Evolutionary conservation across 352 stramenopile genomes (phyloP).

Genomic region (Phytopythium chamaehyphon): DNA sequence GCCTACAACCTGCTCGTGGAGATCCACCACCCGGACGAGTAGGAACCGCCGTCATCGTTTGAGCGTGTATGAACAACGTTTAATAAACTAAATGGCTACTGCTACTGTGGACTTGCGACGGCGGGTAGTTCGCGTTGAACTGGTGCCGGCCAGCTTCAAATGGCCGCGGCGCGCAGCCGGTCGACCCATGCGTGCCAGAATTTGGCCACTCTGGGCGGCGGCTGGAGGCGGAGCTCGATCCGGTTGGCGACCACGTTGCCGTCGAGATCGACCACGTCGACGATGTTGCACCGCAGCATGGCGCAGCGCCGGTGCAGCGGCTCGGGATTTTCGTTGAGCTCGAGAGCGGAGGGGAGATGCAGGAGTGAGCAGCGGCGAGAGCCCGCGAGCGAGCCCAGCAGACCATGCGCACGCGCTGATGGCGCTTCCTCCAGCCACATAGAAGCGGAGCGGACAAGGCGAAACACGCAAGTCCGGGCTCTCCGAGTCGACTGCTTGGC

Average conservation of each 20-base stretch:
- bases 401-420: too few relatives aligned
- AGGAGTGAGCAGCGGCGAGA: too few relatives aligned
- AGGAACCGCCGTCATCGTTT: background rate
- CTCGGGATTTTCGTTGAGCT: too few relatives aligned
- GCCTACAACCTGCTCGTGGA: constrained; percentile 47
- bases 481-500: too few relatives aligned
- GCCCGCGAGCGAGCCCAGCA: too few relatives aligned
- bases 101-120: too few relatives aligned
- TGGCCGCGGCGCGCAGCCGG: background rate
- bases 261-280: constrained; percentile 17
- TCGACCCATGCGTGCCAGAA: constrained; percentile 5
- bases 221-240: constrained; percentile 13
- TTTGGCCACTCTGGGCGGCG: constrained; percentile 7
- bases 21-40: constrained; percentile 39
- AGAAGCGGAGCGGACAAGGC: background rate
- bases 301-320: too few relatives aligned
- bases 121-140: too few relatives aligned
- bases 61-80: background rate
- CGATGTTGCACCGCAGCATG: constrained; percentile 18
- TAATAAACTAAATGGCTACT: too few relatives aligned
- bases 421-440: too few relatives aligned
- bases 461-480: constrained; percentile 2
- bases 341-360: constrained; percentile 1
- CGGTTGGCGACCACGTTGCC: constrained; percentile 17
- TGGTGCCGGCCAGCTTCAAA: background rate